These are phyloP conservation scores for Cicer arietinum DNA, from an alignment of 306 rosid species.

Conservation along the genomic window DNA sequence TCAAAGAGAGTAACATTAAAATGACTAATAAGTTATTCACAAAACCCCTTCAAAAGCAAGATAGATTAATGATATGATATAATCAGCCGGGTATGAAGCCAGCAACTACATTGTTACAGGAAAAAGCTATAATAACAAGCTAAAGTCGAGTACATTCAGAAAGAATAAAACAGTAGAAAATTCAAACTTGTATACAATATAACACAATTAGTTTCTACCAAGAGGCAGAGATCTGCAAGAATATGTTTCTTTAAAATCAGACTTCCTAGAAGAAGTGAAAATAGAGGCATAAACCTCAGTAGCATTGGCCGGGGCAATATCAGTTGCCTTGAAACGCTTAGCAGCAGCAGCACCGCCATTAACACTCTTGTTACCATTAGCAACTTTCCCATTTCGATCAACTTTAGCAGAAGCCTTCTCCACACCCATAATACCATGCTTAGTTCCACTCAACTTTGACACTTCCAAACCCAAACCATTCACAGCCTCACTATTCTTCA, in stretches of 20 bases:
- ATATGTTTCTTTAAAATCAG: constrained; percentile 78
- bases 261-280: constrained; percentile 81
- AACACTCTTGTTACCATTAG: constrained; percentile 55
- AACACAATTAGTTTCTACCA: constrained; percentile 74
- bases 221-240: constrained; percentile 89
- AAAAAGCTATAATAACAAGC: constrained; percentile 24
- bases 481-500: constrained; percentile 54
- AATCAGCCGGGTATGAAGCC: not conserved
- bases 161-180: constrained; percentile 10
- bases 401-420: constrained; percentile 62
- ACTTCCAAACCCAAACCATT: constrained; percentile 50
- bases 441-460: constrained; percentile 67
- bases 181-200: constrained; percentile 3
- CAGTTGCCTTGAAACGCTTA: constrained; percentile 81
- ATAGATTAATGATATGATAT: constrained; percentile 5
- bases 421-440: constrained; percentile 67
- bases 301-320: constrained; percentile 73
- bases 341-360: constrained; percentile 48
- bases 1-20: not conserved
- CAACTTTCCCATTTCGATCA: constrained; percentile 58
- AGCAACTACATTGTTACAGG: constrained; percentile 15
- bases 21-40: not conserved
- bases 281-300: constrained; percentile 86
- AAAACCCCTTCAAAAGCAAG: constrained; percentile 20
- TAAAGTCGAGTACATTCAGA: constrained; percentile 28